Evolutionary conservation across 805 yeast species (phyloP), one percentile per base, ranked within the genome.

Genomic region (Candida pseudofarinosa): DNA sequence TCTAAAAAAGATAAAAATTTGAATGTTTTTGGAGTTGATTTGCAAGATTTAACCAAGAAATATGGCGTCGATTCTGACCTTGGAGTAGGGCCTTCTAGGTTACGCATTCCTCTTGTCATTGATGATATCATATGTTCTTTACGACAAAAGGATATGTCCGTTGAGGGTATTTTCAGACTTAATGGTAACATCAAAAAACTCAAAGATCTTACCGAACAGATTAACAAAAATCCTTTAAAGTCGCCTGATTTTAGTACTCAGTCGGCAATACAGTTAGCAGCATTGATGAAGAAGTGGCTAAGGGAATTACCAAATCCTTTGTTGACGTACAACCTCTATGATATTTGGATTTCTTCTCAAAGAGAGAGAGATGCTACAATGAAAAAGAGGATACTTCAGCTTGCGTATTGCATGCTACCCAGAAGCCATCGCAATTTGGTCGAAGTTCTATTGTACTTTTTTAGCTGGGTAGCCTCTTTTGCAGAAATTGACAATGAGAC

Each of bases 391-490:
- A 69, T 84, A 14, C 68, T 81, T 43, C 86, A 75, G 50, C 68
- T 81, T 48, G 77, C 79, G 3, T 85, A 88, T 56, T 79, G 93
- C 40, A 69, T 90, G 73, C 69, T 93, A 28, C 98, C 97, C 1
- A 72, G 82, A 47, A 73, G 80, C 16, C 85, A 90, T 58, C 76
- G 99, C 44, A 95, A 89, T 59, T 73, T 88, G 38, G 71, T 90
- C 31, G 98, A 93, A 59, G 96, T 90, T 2, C 66, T 93, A 34
- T 71, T 90, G 26, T 81, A 83, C 45, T 93, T 93, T 61, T 78
- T 93, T 58, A 83, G 83, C 62, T 93, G 98, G 98, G 91, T 90
- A 2, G 88, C 98, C 0, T 87, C 98, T 2, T 93, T 93, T 66
- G 86, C 97, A 1, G 90, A 88, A 52, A 80, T 90, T 47, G 97